Percentiles rank a stretch among this genome's conserved stretches.
phyloP scores from a whole-genome alignment of 2,329 filamentous ascomycete genomes.

The Cladophialophora immunda region DNA sequence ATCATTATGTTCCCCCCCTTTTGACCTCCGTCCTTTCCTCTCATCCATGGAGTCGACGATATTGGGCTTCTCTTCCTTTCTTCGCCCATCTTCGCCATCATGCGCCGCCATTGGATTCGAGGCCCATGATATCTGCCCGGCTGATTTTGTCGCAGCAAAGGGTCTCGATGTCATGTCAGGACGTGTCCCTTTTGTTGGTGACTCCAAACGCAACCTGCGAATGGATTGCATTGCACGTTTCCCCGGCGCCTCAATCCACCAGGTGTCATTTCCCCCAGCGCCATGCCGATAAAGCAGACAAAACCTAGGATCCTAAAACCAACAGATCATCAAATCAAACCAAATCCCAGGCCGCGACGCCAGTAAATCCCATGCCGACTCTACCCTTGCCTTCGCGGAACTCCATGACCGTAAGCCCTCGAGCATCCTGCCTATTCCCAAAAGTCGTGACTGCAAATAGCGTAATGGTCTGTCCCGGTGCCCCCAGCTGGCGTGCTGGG shows the following conservation, averaged over 20 bases:
- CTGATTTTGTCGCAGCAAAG: not conserved
- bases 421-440: constrained; percentile 58
- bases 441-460: constrained; percentile 69
- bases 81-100: not conserved
- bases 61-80: not conserved
- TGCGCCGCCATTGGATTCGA: not conserved
- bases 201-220: not conserved
- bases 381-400: constrained; percentile 59
- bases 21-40: not conserved
- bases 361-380: constrained; percentile 59
- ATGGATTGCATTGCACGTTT: not conserved
- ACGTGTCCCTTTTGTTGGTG: not conserved
- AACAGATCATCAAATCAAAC: constrained; percentile 41
- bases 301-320: not conserved
- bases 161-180: not conserved
- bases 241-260: not conserved
- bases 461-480: constrained; percentile 72
- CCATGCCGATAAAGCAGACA: constrained; percentile 3
- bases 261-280: not conserved
- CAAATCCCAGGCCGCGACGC: constrained; percentile 65
- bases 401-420: constrained; percentile 61
- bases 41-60: not conserved
- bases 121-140: not conserved
- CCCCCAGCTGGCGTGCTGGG: constrained; percentile 68
- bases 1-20: constrained; percentile 13